A percentile compares a stretch with the other conserved stretches of the same genome.
Evolutionary conservation across 2,329 filamentous ascomycete genomes (phyloP).

Genomic region (Aureobasidium sp.): DNA sequence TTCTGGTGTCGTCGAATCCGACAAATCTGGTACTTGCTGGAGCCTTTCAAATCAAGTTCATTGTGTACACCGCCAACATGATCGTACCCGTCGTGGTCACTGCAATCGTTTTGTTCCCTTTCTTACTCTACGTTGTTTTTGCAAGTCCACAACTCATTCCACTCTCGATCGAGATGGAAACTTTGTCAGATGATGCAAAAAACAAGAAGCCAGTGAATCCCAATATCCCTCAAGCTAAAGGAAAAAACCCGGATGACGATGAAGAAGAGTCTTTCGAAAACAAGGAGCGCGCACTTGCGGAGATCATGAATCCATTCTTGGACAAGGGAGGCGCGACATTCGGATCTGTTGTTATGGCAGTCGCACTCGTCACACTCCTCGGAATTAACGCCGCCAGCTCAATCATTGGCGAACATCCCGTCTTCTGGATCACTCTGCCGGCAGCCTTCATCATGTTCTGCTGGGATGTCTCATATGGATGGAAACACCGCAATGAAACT

Average conservation of each 20-base stretch:
- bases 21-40: conserved; percentile 68
- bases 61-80: conserved; percentile 69
- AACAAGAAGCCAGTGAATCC: conserved; percentile 57
- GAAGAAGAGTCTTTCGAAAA: conserved; percentile 40
- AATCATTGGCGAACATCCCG: conserved; percentile 44
- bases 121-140: conserved; percentile 62
- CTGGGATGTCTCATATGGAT: conserved; percentile 58
- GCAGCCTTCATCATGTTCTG: conserved; percentile 60
- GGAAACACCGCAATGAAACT: conserved; percentile 54
- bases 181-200: conserved; percentile 51
- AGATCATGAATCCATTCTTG: conserved; percentile 68
- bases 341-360: conserved; percentile 57
- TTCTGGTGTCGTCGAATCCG: conserved; percentile 69
- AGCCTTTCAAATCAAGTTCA: conserved; percentile 63
- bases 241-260: conserved; percentile 46
- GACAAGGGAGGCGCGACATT: conserved; percentile 59
- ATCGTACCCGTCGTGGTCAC: conserved; percentile 65
- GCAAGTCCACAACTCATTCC: conserved; percentile 57
- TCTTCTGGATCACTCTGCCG: conserved; percentile 62
- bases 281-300: conserved; percentile 55
- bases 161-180: conserved; percentile 57
- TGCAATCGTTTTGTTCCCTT: conserved; percentile 59
- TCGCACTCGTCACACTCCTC: conserved; percentile 57
- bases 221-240: conserved; percentile 59
- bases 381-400: conserved; percentile 55